Evolutionary conservation across 164 flowering plant species (phyloP).

Genomic region (Liquidambar formosana): DNA sequence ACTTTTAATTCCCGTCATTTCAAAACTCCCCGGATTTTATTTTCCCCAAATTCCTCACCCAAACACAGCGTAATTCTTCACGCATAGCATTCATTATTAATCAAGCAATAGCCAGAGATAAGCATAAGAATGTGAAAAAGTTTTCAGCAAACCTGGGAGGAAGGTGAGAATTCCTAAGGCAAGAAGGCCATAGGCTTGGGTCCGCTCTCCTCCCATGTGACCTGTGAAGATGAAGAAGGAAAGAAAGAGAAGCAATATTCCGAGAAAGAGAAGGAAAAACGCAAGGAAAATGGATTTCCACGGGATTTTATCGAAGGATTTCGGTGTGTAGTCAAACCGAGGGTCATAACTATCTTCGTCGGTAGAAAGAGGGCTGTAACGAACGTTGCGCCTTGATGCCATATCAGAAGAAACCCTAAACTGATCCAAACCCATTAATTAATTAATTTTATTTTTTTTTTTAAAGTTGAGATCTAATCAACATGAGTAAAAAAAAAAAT

Average conservation of each 20-base stretch:
- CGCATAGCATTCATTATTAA: background rate
- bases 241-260: conserved; percentile 65
- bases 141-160: conserved; percentile 61
- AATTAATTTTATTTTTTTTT: no score
- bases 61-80: no score
- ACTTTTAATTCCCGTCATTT: no score
- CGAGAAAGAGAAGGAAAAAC: conserved; percentile 69
- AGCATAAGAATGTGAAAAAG: background rate
- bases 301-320: conserved; percentile 62
- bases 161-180: conserved; percentile 74
- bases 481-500: background rate
- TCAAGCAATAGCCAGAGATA: no score
- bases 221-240: conserved; percentile 78
- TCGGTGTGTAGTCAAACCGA: conserved; percentile 78
- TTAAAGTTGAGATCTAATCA: background rate
- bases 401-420: conserved; percentile 21
- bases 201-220: conserved; percentile 87
- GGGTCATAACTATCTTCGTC: conserved; percentile 62
- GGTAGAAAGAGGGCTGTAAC: conserved; percentile 49
- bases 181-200: conserved; percentile 82
- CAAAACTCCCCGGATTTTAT: no score
- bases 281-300: conserved; percentile 91
- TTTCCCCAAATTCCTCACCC: no score
- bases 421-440: no score
- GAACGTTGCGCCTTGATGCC: conserved; percentile 59